Evolutionary conservation across 305 asterid species (phyloP).

Genomic region (Coffea humblotiana): DNA sequence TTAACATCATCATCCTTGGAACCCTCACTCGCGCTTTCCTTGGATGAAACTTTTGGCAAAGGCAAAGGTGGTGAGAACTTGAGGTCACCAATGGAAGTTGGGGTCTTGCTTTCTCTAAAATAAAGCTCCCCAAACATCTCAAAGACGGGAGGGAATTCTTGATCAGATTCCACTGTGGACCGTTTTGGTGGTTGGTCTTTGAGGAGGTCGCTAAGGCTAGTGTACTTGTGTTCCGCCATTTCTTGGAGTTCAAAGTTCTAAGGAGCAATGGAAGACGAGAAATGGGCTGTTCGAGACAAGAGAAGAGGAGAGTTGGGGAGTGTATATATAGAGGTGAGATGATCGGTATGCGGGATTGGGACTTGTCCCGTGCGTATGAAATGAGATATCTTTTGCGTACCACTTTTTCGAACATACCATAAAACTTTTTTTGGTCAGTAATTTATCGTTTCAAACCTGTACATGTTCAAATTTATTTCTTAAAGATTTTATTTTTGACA

Average conservation of each 20-base stretch:
- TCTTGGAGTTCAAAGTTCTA: background rate
- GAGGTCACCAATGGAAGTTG: background rate
- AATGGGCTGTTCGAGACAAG: background rate
- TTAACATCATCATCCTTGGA: background rate
- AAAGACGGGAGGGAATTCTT: conserved; percentile 1
- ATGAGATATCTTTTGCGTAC: background rate
- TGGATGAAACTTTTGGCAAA: background rate
- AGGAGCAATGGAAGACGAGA: background rate
- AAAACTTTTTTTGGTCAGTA: too few relatives aligned
- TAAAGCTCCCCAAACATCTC: conserved; percentile 27
- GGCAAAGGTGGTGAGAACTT: conserved; percentile 7
- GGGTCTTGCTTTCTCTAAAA: conserved; percentile 12
- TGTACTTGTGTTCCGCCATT: background rate
- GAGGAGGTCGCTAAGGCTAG: conserved; percentile 6
- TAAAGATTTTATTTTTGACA: background rate
- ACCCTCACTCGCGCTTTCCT: background rate
- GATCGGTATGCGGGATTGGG: background rate
- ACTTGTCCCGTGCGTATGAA: background rate
- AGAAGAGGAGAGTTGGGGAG: background rate
- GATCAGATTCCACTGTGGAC: background rate
- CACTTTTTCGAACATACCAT: background rate
- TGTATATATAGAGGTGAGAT: background rate
- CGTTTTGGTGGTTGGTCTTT: background rate
- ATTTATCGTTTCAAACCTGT: too few relatives aligned
- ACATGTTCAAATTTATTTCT: too few relatives aligned